These are phyloP conservation scores for Yamadazyma blattariae DNA, from an alignment of 1,139 yeast species.

Conservation along the genomic window DNA sequence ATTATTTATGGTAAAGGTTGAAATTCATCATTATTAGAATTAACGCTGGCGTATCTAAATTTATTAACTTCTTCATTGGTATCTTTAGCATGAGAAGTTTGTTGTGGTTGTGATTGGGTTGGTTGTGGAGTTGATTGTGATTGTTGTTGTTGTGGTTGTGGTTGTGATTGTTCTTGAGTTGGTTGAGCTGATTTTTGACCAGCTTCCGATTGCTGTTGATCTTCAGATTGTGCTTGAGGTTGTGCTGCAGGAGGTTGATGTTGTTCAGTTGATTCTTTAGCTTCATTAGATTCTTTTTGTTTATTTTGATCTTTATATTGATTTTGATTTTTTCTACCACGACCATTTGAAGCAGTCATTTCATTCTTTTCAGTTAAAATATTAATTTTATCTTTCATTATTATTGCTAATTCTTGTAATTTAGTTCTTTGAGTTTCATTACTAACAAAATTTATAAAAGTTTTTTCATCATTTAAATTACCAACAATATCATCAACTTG, in stretches of 20 bases:
- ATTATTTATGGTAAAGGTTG: constrained; percentile 23
- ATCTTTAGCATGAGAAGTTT: constrained; percentile 20
- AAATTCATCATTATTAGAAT: constrained; percentile 47
- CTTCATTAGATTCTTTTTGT: constrained; percentile 1
- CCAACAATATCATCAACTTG: constrained; percentile 72
- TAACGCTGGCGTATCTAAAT: constrained; percentile 48
- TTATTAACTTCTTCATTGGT: constrained; percentile 37
- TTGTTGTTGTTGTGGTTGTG: constrained; percentile 26
- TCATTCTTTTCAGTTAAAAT: constrained; percentile 84
- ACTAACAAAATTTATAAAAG: constrained; percentile 57
- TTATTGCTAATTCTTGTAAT: constrained; percentile 85
- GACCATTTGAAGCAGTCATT: constrained; percentile 76
- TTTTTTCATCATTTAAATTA: constrained; percentile 54
- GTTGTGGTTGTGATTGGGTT: constrained; percentile 28
- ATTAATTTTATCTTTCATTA: constrained; percentile 82
- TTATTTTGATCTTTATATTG: constrained; percentile 16
- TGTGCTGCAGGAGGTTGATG: constrained; percentile 23
- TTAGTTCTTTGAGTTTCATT: constrained; percentile 80
- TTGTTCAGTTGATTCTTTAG: constrained; percentile 6
- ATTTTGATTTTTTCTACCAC: constrained; percentile 41
- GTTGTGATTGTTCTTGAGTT: constrained; percentile 13
- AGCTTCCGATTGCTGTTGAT: constrained; percentile 30
- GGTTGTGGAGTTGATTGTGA: constrained; percentile 18
- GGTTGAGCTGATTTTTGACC: constrained; percentile 27
- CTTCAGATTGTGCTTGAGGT: constrained; percentile 18